These are phyloP conservation scores for Aphanomyces invadans DNA, from an alignment of 352 stramenopile species.

Conservation along the genomic window DNA sequence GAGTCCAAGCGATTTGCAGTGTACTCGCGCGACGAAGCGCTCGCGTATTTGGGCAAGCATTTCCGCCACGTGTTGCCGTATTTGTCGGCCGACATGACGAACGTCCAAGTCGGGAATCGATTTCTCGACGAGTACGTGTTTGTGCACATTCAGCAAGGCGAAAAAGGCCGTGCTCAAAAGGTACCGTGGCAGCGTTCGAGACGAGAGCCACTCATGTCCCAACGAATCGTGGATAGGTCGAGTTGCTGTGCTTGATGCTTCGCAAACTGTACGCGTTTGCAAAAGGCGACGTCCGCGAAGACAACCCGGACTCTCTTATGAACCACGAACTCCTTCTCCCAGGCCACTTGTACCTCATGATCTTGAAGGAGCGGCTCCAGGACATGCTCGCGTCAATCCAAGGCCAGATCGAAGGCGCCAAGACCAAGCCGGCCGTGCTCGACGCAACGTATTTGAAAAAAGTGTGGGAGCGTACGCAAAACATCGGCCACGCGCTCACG, in stretches of 20 bases:
- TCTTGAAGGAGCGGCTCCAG: conserved; percentile 99
- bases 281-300: conserved; percentile 89
- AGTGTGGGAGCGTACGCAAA: conserved; percentile 83
- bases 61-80: conserved; percentile 91
- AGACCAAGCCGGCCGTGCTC: conserved; percentile 49
- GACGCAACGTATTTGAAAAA: conserved; percentile 91
- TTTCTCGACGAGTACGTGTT: conserved; percentile 94
- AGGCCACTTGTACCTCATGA: conserved; percentile 93
- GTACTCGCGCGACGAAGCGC: conserved; percentile 77
- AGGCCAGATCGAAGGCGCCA: conserved; percentile 47
- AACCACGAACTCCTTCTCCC: conserved; percentile 97
- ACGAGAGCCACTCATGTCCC: conserved; percentile 1
- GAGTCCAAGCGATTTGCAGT: conserved; percentile 93
- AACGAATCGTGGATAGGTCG: too few species aligned
- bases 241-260: conserved; percentile 95
- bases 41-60: conserved; percentile 94
- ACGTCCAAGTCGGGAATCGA: conserved; percentile 85
- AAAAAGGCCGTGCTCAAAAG: conserved; percentile 81
- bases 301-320: conserved; percentile 98
- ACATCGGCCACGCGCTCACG: conserved; percentile 92
- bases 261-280: conserved; percentile 97
- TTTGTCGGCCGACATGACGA: conserved; percentile 72
- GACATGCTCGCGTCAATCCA: conserved; percentile 82
- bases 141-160: conserved; percentile 91
- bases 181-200: not conserved